A percentile compares a stretch with the other conserved stretches of the same genome.
Evolutionary conservation across 2,329 filamentous ascomycete genomes (phyloP).

Genomic region (Verticillium isaacii): DNA sequence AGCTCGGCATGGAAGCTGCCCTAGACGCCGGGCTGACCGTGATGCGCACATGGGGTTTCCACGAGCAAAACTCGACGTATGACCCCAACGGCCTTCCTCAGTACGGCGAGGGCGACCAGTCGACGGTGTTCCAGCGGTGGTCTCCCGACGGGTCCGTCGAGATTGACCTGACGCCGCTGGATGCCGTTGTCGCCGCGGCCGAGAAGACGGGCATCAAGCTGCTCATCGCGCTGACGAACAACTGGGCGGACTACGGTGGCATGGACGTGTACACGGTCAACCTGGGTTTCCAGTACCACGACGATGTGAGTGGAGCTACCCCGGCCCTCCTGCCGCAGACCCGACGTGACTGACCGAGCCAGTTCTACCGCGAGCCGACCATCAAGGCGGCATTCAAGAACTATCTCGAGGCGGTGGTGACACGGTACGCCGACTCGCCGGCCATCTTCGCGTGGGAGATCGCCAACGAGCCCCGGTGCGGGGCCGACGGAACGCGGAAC

Average conservation of each 20-base stretch:
- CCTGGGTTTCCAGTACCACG: slow-evolving; percentile 44
- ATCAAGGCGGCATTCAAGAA: slow-evolving; percentile 49
- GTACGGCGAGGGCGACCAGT: slow-evolving; percentile 42
- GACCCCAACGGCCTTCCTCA: slow-evolving; percentile 39
- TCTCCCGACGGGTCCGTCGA: slow-evolving; percentile 36
- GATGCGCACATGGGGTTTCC: slow-evolving; percentile 54
- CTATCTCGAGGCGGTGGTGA: slow-evolving; percentile 57
- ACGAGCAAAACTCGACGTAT: slow-evolving; percentile 49
- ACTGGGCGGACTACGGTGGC: slow-evolving; percentile 50
- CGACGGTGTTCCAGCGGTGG: slow-evolving; percentile 42
- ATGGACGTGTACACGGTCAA: slow-evolving; percentile 54
- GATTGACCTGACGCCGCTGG: slow-evolving; percentile 38
- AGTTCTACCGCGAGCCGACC: slow-evolving; percentile 43
- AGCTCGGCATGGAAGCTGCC: slow-evolving; percentile 38
- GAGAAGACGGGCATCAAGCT: slow-evolving; percentile 44
- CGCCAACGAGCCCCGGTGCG: slow-evolving; percentile 55
- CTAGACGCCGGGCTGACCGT: slow-evolving; percentile 45
- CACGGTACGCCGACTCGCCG: slow-evolving; percentile 51
- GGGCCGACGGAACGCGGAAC: slow-evolving; percentile 38
- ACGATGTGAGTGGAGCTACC: slow-evolving; percentile 29
- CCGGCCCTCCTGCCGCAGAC: neutral
- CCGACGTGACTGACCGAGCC: neutral
- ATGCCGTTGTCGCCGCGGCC: slow-evolving; percentile 44
- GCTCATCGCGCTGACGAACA: slow-evolving; percentile 46
- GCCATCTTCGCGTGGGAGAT: slow-evolving; percentile 66